phyloP scores from a whole-genome alignment of 2,329 filamentous ascomycete genomes.

The Coniochaeta sp. region DNA sequence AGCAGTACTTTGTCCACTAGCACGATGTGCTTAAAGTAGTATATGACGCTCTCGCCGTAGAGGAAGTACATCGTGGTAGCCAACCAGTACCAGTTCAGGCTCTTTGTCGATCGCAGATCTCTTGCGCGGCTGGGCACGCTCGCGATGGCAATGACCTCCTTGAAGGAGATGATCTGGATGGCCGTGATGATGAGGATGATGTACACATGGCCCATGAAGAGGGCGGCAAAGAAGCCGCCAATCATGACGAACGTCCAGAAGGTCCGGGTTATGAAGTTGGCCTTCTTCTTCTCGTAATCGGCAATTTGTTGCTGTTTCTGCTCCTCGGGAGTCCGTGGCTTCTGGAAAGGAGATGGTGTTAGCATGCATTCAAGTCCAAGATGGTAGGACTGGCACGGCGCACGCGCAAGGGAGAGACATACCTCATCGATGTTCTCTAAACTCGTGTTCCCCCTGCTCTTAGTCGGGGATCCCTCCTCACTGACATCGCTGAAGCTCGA shows the following conservation, averaged over 20 bases:
- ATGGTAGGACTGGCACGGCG: constrained; percentile 12
- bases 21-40: constrained; percentile 99
- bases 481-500: constrained; percentile 67
- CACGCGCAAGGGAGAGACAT: constrained; percentile 3
- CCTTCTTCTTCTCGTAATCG: constrained; percentile 98
- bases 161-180: constrained; percentile 95
- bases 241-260: constrained; percentile 99
- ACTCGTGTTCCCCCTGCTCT: constrained; percentile 15
- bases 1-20: constrained; percentile 89
- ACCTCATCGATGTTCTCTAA: constrained; percentile 33
- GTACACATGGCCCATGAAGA: constrained; percentile 97
- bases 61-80: constrained; percentile 99
- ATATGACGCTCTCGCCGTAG: constrained; percentile 97
- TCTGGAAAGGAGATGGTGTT: constrained; percentile 22
- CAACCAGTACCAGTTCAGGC: constrained; percentile 97
- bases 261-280: constrained; percentile 91
- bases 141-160: constrained; percentile 97
- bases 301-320: constrained; percentile 26
- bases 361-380: background rate
- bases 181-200: constrained; percentile 89
- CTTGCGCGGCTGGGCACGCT: constrained; percentile 89
- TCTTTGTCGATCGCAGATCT: constrained; percentile 89
- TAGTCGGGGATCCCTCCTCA: constrained; percentile 42
- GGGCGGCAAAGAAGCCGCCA: constrained; percentile 77
- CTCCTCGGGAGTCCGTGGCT: constrained; percentile 28